Base-by-base conservation (phyloP, 345 rosid genomes). In the Murraya koenigii region DNA sequence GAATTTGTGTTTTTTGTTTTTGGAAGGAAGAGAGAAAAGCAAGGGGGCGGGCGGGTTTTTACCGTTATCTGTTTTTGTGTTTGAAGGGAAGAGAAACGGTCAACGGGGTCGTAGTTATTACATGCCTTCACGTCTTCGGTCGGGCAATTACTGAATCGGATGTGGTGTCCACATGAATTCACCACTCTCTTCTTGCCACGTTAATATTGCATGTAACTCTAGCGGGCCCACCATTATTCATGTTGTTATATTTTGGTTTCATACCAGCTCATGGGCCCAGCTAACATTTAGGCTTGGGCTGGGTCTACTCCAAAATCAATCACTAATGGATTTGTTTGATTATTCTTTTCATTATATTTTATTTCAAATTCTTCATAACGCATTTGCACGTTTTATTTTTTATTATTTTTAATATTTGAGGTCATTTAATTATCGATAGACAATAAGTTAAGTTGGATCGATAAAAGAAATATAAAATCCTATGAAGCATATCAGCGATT, bases 1-100 rank as follows among this genome's bases (percentile, higher is more conserved):
- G 44, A 39, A 2, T 10, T 30, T 62, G 6, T 49, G 20, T 63
- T 33, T 32, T 32, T 7, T 28, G 6, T 44, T 74, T 23, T 35
- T 55, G 79, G 77, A 68, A 55, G 89, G 88, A 83, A 80, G 85
- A 69, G 89, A 85, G 89, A 28, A 83, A 83, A 84, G 69, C 36
- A n/a, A 81, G 86, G 88, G 70, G 49, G 49, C 49, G 49, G 17
- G 17, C 10, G 17, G 17, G 2, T 72, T 58, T 59, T 59, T 74
- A 33, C 66, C 54, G 69, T 26, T 44, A 35, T 54, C 33, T 32
- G 74, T 2, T 17, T 64, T 64, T 33, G 68, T 17, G 6, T 64
- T 19, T 20, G 4, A 56, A 61, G n/a, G 68, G 60, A 41, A 25
- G 73, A 32, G 90, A 87, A 86, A 86, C 81, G 86, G 87, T 86